These are phyloP conservation scores for Trametes meyenii DNA, from an alignment of 768 basidiomycete genomes.

Conservation along the genomic window DNA sequence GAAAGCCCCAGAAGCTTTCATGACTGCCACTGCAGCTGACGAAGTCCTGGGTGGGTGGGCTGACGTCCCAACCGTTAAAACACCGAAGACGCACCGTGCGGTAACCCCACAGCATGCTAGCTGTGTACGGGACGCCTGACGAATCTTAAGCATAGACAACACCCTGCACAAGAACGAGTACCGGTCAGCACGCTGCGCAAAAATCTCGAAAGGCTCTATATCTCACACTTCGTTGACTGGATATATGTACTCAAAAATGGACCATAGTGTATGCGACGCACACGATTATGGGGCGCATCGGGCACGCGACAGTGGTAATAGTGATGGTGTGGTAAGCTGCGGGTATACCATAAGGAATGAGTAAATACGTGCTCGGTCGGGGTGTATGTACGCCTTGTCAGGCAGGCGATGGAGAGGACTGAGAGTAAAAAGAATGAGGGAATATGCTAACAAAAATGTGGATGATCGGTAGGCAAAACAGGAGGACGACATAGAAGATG, in stretches of 20 bases:
- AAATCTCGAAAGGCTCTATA: not conserved
- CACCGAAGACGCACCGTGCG: not conserved
- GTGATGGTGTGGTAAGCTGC: not conserved
- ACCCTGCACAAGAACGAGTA: not conserved
- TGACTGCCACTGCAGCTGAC: too few relatives aligned
- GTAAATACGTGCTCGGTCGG: constrained; percentile 6
- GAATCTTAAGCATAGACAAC: too few relatives aligned
- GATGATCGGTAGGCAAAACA: not conserved
- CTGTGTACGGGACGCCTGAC: too few relatives aligned
- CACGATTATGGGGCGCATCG: not conserved
- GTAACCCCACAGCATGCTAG: too few relatives aligned
- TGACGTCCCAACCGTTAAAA: not conserved
- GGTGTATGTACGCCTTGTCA: not conserved
- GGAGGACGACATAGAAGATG: not conserved
- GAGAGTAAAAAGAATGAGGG: not conserved
- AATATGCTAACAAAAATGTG: not conserved
- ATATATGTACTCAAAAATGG: not conserved
- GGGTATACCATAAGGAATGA: constrained; percentile 16
- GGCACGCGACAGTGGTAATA: not conserved
- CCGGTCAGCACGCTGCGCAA: not conserved
- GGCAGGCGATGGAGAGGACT: not conserved
- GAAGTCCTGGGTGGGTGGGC: too few relatives aligned
- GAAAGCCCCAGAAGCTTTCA: too few relatives aligned
- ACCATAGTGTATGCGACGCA: not conserved
- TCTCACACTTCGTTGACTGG: not conserved